These are phyloP conservation scores for Diddensiella santjacobensis DNA, from an alignment of 805 yeast species.

Conservation along the genomic window DNA sequence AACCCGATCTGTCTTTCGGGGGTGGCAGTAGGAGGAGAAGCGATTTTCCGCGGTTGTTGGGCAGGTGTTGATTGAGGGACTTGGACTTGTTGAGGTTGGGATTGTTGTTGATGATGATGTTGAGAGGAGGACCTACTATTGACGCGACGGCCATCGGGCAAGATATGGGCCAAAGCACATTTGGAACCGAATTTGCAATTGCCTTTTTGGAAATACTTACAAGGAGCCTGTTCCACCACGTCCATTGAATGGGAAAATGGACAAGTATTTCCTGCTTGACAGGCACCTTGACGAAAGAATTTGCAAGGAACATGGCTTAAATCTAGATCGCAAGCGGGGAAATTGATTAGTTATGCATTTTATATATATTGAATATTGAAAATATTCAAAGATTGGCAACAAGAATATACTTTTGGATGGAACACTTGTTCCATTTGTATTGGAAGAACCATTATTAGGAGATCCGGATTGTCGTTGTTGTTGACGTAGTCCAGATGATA, in stretches of 20 bases:
- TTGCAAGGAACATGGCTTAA: constrained; percentile 86
- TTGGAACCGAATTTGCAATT: constrained; percentile 92
- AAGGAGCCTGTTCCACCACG: constrained; percentile 53
- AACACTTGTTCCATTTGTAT: neutral
- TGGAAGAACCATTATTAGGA: neutral
- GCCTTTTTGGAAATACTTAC: constrained; percentile 95
- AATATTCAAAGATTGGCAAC: too few species aligned
- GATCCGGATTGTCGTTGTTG: neutral
- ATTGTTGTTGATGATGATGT: constrained; percentile 6
- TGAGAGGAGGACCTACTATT: constrained; percentile 35
- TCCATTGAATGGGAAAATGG: constrained; percentile 83
- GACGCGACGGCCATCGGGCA: constrained; percentile 84
- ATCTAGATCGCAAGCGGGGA: too few species aligned
- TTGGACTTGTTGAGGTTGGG: constrained; percentile 1
- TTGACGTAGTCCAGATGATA: constrained; percentile 17
- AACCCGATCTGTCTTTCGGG: constrained; percentile 4
- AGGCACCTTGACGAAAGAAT: constrained; percentile 84
- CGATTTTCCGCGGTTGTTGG: neutral
- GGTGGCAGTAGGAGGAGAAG: neutral
- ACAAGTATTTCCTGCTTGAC: constrained; percentile 91
- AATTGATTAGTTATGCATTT: too few species aligned
- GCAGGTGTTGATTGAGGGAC: neutral
- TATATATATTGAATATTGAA: too few species aligned
- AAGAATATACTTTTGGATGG: neutral
- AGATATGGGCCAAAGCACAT: constrained; percentile 88